Conservation (phyloP, 805 yeast species). For the Maudiozyma saulgeensis region DNA sequence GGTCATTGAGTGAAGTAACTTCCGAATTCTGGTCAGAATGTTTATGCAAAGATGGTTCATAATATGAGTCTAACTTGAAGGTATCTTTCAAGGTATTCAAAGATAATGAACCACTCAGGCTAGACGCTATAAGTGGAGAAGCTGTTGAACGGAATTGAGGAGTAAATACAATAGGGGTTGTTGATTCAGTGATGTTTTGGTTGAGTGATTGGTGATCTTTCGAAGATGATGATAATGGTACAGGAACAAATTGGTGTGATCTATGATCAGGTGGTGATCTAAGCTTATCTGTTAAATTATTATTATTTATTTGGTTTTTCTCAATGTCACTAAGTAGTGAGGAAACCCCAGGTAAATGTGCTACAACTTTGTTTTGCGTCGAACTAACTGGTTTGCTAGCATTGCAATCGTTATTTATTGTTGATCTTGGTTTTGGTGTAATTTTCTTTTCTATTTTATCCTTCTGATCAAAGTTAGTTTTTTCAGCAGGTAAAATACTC, state of each 20-base stretch:
- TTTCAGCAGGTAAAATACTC: background rate
- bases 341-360: constrained; percentile 5
- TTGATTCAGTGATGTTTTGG: background rate
- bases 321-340: background rate
- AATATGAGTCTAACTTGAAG: constrained; percentile 2
- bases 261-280: background rate
- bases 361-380: background rate
- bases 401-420: too few relatives aligned
- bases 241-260: background rate
- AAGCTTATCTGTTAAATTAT: background rate
- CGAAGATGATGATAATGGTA: background rate
- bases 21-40: background rate
- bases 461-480: background rate
- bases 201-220: background rate
- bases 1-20: background rate
- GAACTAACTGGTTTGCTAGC: too few relatives aligned
- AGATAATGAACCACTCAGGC: background rate
- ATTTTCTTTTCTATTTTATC: background rate
- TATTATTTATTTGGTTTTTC: background rate
- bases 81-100: constrained; percentile 4
- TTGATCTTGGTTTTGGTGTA: too few relatives aligned
- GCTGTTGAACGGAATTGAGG: background rate
- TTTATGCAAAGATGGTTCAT: background rate
- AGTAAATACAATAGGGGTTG: background rate
- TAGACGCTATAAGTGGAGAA: background rate